Conservation (phyloP, 371 early-diverging fungal species). For the Cokeromyces recurvatus region DNA sequence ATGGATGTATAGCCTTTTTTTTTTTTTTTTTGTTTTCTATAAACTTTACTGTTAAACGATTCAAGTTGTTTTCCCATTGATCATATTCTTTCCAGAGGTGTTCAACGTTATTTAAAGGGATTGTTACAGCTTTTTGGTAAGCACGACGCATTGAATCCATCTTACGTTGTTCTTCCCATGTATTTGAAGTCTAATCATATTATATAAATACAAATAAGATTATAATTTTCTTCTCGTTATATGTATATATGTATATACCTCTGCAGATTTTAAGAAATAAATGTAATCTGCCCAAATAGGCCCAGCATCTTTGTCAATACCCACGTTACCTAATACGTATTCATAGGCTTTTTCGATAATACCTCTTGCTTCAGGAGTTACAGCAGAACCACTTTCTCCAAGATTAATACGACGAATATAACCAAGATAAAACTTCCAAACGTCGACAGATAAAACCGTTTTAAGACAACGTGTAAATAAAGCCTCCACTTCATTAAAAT, state of each 20-base stretch:
- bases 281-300: conserved; percentile 89
- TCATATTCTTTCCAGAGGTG: conserved; percentile 96
- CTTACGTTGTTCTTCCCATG: conserved; percentile 88
- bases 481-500: conserved; percentile 74
- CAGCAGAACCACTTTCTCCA: conserved; percentile 41
- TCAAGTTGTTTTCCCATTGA: conserved; percentile 84
- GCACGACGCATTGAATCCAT: conserved; percentile 83
- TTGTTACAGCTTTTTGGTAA: conserved; percentile 82
- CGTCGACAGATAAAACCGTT: conserved; percentile 76
- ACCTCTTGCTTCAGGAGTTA: conserved; percentile 64
- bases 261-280: conserved; percentile 71
- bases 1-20: too few relatives aligned
- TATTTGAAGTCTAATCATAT: conserved; percentile 52
- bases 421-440: conserved; percentile 86
- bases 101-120: conserved; percentile 84
- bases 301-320: conserved; percentile 87
- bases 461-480: conserved; percentile 83
- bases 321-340: conserved; percentile 82
- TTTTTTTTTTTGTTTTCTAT: not conserved
- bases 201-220: not conserved
- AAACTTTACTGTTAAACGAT: conserved; percentile 67
- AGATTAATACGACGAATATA: conserved; percentile 81
- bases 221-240: not conserved
- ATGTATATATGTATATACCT: conserved; percentile 51
- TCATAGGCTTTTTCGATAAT: conserved; percentile 85